Evolutionary conservation across 2,329 filamentous ascomycete genomes (phyloP).

Genomic region (Thielaviopsis ethacetica): DNA sequence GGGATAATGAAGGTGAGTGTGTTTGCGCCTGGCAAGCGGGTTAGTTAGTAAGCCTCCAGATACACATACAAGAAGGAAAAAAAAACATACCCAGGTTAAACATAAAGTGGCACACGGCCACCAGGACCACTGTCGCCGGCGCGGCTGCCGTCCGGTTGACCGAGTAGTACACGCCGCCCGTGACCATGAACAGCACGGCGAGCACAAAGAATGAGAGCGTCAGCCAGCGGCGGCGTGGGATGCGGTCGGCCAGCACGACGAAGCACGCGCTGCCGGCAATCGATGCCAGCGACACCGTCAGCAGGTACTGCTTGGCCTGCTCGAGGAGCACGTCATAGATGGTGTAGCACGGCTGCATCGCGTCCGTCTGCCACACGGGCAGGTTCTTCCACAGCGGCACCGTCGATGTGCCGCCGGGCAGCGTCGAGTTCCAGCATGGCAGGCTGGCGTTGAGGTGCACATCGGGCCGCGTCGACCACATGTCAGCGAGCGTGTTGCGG

Average conservation of each 20-base stretch:
- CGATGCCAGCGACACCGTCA: conserved; percentile 35
- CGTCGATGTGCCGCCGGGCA: conserved; percentile 26
- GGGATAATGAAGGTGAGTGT: conserved; percentile 48
- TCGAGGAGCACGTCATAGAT: conserved; percentile 35
- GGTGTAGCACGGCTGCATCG: conserved; percentile 30
- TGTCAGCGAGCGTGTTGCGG: conserved; percentile 24
- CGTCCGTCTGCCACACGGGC: conserved; percentile 34
- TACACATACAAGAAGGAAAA: neutral
- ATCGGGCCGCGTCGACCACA: conserved; percentile 24
- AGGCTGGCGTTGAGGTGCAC: conserved; percentile 22
- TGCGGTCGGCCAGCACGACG: conserved; percentile 29
- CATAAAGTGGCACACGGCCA: conserved; percentile 36
- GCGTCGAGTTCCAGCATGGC: conserved; percentile 30
- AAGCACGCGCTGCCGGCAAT: conserved; percentile 34
- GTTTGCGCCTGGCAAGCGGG: conserved; percentile 30
- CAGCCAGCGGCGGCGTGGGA: conserved; percentile 33
- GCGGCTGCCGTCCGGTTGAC: conserved; percentile 26
- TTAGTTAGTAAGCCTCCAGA: conserved; percentile 12
- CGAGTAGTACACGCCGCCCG: conserved; percentile 32
- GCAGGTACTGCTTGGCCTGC: conserved; percentile 35
- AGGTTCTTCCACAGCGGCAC: conserved; percentile 27
- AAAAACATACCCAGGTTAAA: conserved; percentile 34
- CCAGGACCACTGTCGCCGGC: conserved; percentile 31
- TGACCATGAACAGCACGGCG: conserved; percentile 30
- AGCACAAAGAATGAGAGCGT: conserved; percentile 31